A percentile compares a stretch with the other conserved stretches of the same genome.
phyloP scores from a whole-genome alignment of 1,284 basidiomycete genomes.

The Schizopora paradoxa region DNA sequence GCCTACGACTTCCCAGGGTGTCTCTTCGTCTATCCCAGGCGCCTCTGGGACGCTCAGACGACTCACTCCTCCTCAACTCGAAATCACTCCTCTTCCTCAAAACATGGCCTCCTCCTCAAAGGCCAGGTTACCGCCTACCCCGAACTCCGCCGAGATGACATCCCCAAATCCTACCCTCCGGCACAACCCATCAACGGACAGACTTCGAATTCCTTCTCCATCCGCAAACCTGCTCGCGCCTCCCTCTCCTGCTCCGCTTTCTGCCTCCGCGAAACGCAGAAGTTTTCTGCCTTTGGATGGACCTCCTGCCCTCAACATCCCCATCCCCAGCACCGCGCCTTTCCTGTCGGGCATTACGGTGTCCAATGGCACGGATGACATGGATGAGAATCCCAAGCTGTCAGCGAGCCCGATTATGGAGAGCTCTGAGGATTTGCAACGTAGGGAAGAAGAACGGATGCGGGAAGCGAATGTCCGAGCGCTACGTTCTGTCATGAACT shows the following conservation, averaged over 20 bases:
- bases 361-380: constrained; percentile 39
- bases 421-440: constrained; percentile 41
- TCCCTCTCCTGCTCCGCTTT: constrained; percentile 37
- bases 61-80: constrained; percentile 19
- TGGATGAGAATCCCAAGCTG: constrained; percentile 31
- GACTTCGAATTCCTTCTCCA: constrained; percentile 23
- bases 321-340: constrained; percentile 54
- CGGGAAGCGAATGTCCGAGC: constrained; percentile 70
- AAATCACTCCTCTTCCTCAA: too few relatives aligned
- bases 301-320: constrained; percentile 45
- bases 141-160: constrained; percentile 51
- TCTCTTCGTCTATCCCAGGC: constrained; percentile 17
- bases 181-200: constrained; percentile 24
- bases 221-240: constrained; percentile 45
- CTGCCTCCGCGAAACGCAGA: constrained; percentile 62
- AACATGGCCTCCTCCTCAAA: constrained; percentile 5
- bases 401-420: constrained; percentile 45
- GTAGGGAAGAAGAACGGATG: constrained; percentile 63
- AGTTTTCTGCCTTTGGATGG: constrained; percentile 82
- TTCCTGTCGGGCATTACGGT: constrained; percentile 53
- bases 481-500: constrained; percentile 87
- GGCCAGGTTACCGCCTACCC: background rate
- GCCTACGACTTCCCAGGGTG: constrained; percentile 27
- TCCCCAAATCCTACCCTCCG: constrained; percentile 39
- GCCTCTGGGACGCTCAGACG: constrained; percentile 19